These are phyloP conservation scores for Colletotrichum liaoningense DNA, from an alignment of 2,329 filamentous ascomycete genomes.

Conservation along the genomic window DNA sequence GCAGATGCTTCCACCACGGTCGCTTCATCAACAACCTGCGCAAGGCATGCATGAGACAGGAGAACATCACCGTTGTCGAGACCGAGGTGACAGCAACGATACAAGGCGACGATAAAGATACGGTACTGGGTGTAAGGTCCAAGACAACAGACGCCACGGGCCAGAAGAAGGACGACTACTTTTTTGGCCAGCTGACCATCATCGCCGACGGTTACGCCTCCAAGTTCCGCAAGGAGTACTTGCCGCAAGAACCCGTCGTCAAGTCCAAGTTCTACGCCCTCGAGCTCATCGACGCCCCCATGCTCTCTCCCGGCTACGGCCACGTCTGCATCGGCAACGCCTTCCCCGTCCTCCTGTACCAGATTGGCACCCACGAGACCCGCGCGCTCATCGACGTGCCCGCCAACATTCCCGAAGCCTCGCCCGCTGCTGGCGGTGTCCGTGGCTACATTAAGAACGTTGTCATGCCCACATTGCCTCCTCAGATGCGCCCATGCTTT, in stretches of 20 bases:
- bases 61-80: slow-evolving; percentile 92
- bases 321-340: slow-evolving; percentile 87
- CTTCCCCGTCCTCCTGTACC: slow-evolving; percentile 88
- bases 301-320: slow-evolving; percentile 81
- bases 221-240: slow-evolving; percentile 87
- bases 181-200: slow-evolving; percentile 89
- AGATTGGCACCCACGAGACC: slow-evolving; percentile 96
- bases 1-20: slow-evolving; percentile 91
- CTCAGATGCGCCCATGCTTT: slow-evolving; percentile 78
- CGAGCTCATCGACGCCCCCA: slow-evolving; percentile 87
- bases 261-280: slow-evolving; percentile 93
- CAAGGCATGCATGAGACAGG: slow-evolving; percentile 76
- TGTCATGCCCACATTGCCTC: slow-evolving; percentile 82
- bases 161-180: slow-evolving; percentile 75
- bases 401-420: slow-evolving; percentile 78
- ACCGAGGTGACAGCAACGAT: slow-evolving; percentile 85
- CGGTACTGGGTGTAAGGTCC: slow-evolving; percentile 86
- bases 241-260: slow-evolving; percentile 74
- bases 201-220: slow-evolving; percentile 93
- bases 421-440: slow-evolving; percentile 81
- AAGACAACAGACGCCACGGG: slow-evolving; percentile 71
- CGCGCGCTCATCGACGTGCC: slow-evolving; percentile 91
- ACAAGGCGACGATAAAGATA: slow-evolving; percentile 72
- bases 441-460: slow-evolving; percentile 84
- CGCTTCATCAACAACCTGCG: slow-evolving; percentile 89